Evolutionary conservation across 306 rosid genomes (phyloP).

Genomic region (Acacia melanoxylon): DNA sequence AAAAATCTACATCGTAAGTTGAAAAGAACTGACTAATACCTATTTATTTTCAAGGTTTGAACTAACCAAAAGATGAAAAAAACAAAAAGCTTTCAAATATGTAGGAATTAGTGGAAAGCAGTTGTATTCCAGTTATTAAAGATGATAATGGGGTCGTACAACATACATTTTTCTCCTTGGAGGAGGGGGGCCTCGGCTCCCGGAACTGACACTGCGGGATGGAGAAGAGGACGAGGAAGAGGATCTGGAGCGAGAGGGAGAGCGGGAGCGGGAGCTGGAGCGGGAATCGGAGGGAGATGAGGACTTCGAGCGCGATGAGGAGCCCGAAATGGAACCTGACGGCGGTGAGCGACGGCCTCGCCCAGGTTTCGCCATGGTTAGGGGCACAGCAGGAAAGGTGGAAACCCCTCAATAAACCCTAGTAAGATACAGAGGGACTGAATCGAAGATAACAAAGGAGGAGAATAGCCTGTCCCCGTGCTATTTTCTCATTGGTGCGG

Average conservation of each 20-base stretch:
- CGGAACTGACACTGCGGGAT: conserved; percentile 64
- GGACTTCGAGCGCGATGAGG: conserved; percentile 73
- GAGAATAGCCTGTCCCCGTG: background rate
- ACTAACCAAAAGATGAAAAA: background rate
- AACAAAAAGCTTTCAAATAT: too few species aligned
- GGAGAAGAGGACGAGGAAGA: conserved; percentile 74
- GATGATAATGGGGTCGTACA: background rate
- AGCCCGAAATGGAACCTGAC: conserved; percentile 70
- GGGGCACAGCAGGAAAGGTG: conserved; percentile 12
- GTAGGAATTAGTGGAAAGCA: background rate
- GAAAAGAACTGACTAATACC: background rate
- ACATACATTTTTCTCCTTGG: conserved; percentile 35
- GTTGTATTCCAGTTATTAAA: background rate
- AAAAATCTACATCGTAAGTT: too few species aligned
- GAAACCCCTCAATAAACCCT: conserved; percentile 82
- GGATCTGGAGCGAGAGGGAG: conserved; percentile 73
- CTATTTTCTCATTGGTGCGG: background rate
- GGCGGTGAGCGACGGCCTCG: conserved; percentile 89
- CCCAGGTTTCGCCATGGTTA: conserved; percentile 89
- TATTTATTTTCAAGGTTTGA: background rate
- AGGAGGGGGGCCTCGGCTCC: conserved; percentile 78
- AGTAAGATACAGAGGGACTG: background rate
- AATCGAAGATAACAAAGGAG: background rate
- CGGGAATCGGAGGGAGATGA: conserved; percentile 58
- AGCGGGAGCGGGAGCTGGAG: conserved; percentile 56